Base-by-base conservation (phyloP, 345 rosid genomes). In the Populus euphratica region DNA sequence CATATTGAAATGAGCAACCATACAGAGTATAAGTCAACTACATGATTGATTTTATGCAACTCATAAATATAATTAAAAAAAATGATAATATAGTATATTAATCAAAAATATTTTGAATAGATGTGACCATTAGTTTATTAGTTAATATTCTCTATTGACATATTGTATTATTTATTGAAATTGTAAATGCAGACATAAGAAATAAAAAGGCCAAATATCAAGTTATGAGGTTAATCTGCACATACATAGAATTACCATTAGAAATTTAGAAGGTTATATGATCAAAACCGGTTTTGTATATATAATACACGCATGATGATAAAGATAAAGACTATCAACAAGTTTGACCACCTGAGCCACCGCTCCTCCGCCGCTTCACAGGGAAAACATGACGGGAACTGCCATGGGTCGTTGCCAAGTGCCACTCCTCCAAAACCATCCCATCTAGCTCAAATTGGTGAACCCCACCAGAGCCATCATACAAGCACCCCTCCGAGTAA, bases 381-480 rank as follows among this genome's bases (percentile, higher is more conserved):
- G 96, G 94, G 23, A 89, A 81, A 54, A 80, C 88, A 72, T 91
- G 89, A 70, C 83, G 89, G 86, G 82, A 88, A 81, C 83, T 89
- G 73, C 88, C 92, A 5, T 86, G 87, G 8, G 85, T 63, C 12
- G 86, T 44, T 12, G 80, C 75, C 27, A 81, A 78, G 5, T 87
- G 83, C 93, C 94, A 91, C 61, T 89, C 92, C 85, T 91, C 92
- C 80, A 85, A 76, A 49, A 85, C 72, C 83, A 77, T 13, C 16
- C 81, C 90, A 11, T 90, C 91, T 27, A 92, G 72, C 74, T 82
- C 89, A 72, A 84, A 85, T 76, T 83, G 90, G 64, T 90, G 91
- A 25, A 84, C 73, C 70, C 79, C 89, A 69, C 81, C 82, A 21
- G 91, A 81, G 23, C 77, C 85, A 35, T 86, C 92, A 38, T 76